Base-by-base conservation (phyloP, 768 basidiomycete genomes). In the Auricularia heimuer region DNA sequence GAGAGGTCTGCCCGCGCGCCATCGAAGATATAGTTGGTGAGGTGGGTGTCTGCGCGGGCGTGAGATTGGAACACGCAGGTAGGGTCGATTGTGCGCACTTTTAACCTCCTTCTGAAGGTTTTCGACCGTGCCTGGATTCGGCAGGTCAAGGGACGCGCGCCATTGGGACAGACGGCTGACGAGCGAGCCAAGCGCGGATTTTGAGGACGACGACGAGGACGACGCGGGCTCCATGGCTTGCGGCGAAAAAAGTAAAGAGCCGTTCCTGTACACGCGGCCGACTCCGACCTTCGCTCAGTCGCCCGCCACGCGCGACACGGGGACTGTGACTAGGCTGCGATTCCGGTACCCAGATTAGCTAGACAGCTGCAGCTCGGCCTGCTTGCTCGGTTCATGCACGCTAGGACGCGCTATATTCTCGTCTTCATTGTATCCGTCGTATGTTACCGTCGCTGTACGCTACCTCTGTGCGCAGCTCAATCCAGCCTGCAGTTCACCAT, bases 11-110 rank as follows among this genome's bases (percentile, higher is more conserved):
- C 97, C 70, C 95, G 83, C 34, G 90, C 97, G 69, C 97, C 97
- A 80, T 99, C 97, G 75, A 98, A 98, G 73, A 94, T 86, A 79
- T 89, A 96, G 80, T 96, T 97, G 56, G 88, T 90, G 62, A 98
- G 77, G 71, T 93, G 93, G 12, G 94, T 96, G 63, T 85, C 95
- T 98, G 75, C 2, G 36, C 51, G 21, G 47, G 16, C 47, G 16
- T 6, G 47, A 8, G 8, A 4, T 7, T 42, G 18, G 47, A 18
- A 8, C 18, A 18, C 6, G 47, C 3, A 51, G 6, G 14, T 14
- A 6, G 47, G 16, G 62, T 21, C 33, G 37, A 42, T 54, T 33
- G 39, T 39, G 75, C 85, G 67, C 70, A 96, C 95, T 76, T 78
- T 94, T 95, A 70, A 92, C 87, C 78, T 98, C 95, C 79, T 92